Conservation (phyloP, 176 grass and related monocot genomes). For the Olyra latifolia region DNA sequence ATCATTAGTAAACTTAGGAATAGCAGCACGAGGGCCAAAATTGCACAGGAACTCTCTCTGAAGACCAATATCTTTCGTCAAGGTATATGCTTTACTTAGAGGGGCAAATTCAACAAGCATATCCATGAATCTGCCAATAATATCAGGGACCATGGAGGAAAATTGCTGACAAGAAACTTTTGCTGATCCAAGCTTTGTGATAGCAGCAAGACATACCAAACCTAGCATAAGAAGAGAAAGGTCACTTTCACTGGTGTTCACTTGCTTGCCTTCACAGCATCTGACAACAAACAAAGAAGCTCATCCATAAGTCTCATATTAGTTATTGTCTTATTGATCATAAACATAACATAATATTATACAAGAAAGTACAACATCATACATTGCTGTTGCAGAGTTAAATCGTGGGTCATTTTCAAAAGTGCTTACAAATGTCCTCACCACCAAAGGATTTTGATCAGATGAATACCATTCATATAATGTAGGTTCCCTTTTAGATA, state of each 20-base stretch:
- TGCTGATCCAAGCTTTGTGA: conserved; percentile 90
- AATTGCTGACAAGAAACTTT: conserved; percentile 96
- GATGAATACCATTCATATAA: conserved; percentile 87
- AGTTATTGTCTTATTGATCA: conserved; percentile 11
- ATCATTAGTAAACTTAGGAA: conserved; percentile 61
- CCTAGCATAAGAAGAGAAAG: conserved; percentile 89
- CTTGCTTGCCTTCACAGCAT: conserved; percentile 53
- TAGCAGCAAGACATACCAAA: conserved; percentile 89
- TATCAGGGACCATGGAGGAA: conserved; percentile 77
- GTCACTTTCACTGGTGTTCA: conserved; percentile 64
- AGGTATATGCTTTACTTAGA: conserved; percentile 81
- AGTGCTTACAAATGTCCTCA: conserved; percentile 80
- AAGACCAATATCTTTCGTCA: conserved; percentile 83
- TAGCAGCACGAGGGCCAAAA: conserved; percentile 85
- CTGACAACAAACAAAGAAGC: conserved; percentile 43
- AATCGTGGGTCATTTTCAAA: conserved; percentile 84
- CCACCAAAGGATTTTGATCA: conserved; percentile 75
- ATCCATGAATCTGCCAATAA: conserved; percentile 85
- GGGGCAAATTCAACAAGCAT: conserved; percentile 92
- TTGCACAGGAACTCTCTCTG: conserved; percentile 87
- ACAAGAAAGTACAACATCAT: conserved; percentile 35
- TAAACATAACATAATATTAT: background rate
- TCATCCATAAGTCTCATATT: background rate
- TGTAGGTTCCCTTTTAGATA: conserved; percentile 62
- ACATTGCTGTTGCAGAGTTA: conserved; percentile 74